Percentiles rank a stretch among this genome's conserved stretches.
Conservation (phyloP, 2,329 filamentous ascomycete genomes). For the Diaporthe caulivora region DNA sequence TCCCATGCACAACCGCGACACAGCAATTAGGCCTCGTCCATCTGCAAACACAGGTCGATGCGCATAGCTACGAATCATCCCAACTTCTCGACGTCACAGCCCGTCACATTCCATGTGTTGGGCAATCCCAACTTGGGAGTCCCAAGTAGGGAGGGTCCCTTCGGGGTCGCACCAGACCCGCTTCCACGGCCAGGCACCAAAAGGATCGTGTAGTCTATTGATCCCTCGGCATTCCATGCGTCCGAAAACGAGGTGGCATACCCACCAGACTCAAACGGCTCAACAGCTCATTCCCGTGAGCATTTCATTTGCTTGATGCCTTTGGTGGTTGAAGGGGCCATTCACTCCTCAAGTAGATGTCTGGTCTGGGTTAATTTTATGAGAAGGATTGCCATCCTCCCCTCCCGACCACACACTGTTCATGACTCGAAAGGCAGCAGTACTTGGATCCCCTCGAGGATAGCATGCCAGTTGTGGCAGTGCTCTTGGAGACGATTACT, state of each 20-base stretch:
- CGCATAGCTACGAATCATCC: background rate
- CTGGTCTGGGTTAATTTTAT: background rate
- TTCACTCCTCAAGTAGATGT: background rate
- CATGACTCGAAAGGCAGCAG: background rate
- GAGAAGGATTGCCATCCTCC: background rate
- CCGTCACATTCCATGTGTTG: background rate
- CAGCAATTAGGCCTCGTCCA: background rate
- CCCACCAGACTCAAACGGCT: background rate
- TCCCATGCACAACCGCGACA: background rate
- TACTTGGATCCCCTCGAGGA: background rate
- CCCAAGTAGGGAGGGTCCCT: no score
- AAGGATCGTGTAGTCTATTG: background rate
- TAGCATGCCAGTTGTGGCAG: background rate
- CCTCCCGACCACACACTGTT: background rate
- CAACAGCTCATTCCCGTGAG: background rate
- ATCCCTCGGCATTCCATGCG: background rate
- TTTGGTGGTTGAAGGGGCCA: background rate
- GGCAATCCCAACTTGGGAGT: no score
- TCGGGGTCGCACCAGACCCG: background rate
- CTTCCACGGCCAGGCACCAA: constrained; percentile 11
- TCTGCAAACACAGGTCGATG: background rate
- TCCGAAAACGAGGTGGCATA: background rate
- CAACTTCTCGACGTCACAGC: background rate
- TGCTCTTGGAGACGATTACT: background rate
- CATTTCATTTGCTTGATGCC: background rate